Conservation (phyloP, 176 grass and related monocot genomes). For the Avena insularis region DNA sequence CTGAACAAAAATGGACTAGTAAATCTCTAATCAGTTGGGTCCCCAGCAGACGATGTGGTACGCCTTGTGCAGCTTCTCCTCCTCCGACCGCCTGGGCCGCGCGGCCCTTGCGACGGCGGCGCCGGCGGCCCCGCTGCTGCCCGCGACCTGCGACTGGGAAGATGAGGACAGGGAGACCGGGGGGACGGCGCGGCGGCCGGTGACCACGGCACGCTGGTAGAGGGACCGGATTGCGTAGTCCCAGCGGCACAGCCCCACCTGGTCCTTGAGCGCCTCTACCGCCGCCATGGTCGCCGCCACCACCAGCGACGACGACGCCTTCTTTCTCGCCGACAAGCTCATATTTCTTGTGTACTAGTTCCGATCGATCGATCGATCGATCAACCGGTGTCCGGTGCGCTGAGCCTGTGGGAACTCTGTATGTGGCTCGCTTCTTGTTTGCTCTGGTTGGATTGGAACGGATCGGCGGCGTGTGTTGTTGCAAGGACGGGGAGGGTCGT, state of each 20-base stretch:
- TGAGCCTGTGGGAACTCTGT: neutral
- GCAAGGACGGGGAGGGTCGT: conserved; percentile 1
- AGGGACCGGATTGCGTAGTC: conserved; percentile 63
- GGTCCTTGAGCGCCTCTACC: conserved; percentile 81
- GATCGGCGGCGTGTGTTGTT: neutral
- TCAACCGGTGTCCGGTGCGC: neutral
- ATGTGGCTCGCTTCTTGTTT: neutral
- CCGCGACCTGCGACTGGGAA: neutral
- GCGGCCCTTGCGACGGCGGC: neutral
- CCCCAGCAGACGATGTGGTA: conserved; percentile 87
- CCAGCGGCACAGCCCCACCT: conserved; percentile 71
- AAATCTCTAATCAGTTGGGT: conserved; percentile 32
- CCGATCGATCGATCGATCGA: neutral
- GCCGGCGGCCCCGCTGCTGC: neutral
- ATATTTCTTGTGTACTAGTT: neutral
- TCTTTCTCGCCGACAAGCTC: conserved; percentile 43
- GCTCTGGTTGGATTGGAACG: neutral
- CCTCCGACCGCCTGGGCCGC: conserved; percentile 33
- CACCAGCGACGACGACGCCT: conserved; percentile 57
- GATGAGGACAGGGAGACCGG: conserved; percentile 34
- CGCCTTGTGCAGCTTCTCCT: conserved; percentile 66
- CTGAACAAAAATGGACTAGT: neutral
- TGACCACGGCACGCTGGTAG: conserved; percentile 42
- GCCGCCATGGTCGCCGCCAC: conserved; percentile 66
- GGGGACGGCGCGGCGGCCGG: conserved; percentile 42